Percentiles rank a stretch among this genome's conserved stretches.
phyloP scores from a whole-genome alignment of 169 alveolate genomes.

The Plasmodium coatneyi region DNA sequence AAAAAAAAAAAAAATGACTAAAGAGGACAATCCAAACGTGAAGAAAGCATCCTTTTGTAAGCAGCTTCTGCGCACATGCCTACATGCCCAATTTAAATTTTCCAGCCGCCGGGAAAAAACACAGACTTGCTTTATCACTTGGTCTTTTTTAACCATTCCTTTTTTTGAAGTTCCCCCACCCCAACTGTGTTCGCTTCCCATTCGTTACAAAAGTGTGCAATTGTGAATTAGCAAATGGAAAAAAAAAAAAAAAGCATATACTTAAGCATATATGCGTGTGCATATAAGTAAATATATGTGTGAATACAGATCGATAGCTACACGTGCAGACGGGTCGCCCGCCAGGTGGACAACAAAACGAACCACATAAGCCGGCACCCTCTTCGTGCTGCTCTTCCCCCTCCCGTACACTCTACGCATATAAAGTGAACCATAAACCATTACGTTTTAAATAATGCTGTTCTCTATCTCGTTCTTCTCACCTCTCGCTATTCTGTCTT shows the following conservation, averaged over 20 bases:
- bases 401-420: not conserved
- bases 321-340: not conserved
- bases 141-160: not conserved
- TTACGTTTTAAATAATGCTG: constrained; percentile 18
- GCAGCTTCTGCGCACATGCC: not conserved
- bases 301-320: not conserved
- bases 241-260: not conserved
- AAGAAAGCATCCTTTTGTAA: not conserved
- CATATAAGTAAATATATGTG: not conserved
- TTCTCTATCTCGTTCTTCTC: constrained; percentile 6
- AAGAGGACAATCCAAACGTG: not conserved
- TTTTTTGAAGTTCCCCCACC: not conserved
- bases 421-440: not conserved
- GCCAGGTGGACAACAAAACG: not conserved
- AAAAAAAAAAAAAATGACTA: not conserved
- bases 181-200: not conserved
- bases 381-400: not conserved
- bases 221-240: constrained; percentile 1
- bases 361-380: not conserved
- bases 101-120: not conserved
- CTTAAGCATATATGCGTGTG: not conserved
- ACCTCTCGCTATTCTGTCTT: not conserved
- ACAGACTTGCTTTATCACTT: not conserved
- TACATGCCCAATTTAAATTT: not conserved
- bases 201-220: not conserved